A percentile compares a stretch with the other conserved stretches of the same genome.
Evolutionary conservation across 306 rosid genomes (phyloP).

Genomic region (Astragalus glycyphyllos): DNA sequence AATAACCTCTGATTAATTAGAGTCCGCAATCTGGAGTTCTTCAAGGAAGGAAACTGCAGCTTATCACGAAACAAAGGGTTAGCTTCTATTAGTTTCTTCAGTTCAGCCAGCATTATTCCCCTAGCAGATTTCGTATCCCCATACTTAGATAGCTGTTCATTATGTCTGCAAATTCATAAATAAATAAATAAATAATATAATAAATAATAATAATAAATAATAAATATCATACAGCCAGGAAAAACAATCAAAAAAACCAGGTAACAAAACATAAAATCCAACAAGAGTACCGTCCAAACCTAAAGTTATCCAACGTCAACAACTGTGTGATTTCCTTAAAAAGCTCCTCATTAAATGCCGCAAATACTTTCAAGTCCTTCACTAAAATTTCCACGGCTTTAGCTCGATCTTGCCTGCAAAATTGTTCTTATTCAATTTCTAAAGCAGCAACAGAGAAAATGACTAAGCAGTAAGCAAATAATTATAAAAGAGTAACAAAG

Average conservation of each 20-base stretch:
- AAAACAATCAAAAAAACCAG: neutral
- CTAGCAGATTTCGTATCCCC: slow-evolving; percentile 99
- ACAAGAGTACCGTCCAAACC: slow-evolving; percentile 60
- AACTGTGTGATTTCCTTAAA: slow-evolving; percentile 97
- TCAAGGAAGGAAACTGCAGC: slow-evolving; percentile 95
- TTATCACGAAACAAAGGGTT: slow-evolving; percentile 98
- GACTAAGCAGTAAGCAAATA: slow-evolving; percentile 37
- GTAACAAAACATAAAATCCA: slow-evolving; percentile 27
- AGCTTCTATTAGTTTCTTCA: slow-evolving; percentile 96
- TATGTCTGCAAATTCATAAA: slow-evolving; percentile 71
- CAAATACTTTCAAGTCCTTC: slow-evolving; percentile 96
- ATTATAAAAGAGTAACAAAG: slow-evolving; percentile 25
- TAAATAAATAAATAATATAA: too few relatives aligned
- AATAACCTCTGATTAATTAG: slow-evolving; percentile 94
- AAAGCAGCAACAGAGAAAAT: slow-evolving; percentile 18
- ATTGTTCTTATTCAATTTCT: slow-evolving; percentile 34
- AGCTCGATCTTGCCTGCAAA: slow-evolving; percentile 88
- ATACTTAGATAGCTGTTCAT: slow-evolving; percentile 96
- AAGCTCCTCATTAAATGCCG: slow-evolving; percentile 96
- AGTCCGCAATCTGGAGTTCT: slow-evolving; percentile 95
- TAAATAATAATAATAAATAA: too few relatives aligned
- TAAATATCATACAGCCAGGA: slow-evolving; percentile 2
- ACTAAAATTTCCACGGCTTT: slow-evolving; percentile 96
- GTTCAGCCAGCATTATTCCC: slow-evolving; percentile 97
- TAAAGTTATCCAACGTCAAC: slow-evolving; percentile 91